Evolutionary conservation across 2,329 filamentous ascomycete species (phyloP).

Genomic region (Xylaria sp.): DNA sequence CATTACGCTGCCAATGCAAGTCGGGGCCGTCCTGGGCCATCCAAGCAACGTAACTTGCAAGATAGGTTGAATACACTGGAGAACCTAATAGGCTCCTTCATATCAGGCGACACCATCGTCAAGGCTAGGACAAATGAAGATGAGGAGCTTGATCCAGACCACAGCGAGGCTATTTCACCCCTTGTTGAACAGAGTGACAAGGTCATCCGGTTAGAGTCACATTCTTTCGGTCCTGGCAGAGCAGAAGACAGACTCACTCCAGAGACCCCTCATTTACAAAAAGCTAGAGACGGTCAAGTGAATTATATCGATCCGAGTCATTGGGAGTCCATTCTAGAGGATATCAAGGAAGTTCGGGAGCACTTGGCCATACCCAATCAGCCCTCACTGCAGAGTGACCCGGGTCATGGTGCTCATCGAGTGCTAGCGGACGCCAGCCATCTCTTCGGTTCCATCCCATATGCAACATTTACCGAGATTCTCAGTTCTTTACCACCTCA

Average conservation of each 20-base stretch:
- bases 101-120: constrained; percentile 33
- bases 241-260: constrained; percentile 27
- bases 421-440: constrained; percentile 28
- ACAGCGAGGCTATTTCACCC: neutral
- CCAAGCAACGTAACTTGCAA: constrained; percentile 33
- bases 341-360: constrained; percentile 50
- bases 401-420: neutral
- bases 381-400: neutral
- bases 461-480: constrained; percentile 34
- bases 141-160: neutral
- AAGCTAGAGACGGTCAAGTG: constrained; percentile 35
- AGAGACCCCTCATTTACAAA: constrained; percentile 33
- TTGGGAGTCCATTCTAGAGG: constrained; percentile 51
- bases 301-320: constrained; percentile 50
- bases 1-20: constrained; percentile 49
- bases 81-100: constrained; percentile 41
- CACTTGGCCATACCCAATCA: constrained; percentile 42
- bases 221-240: neutral
- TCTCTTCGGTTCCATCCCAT: constrained; percentile 16
- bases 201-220: neutral
- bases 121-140: neutral
- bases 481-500: constrained; percentile 41
- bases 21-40: constrained; percentile 26
- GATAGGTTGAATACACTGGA: constrained; percentile 48
- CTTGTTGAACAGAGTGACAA: neutral